Evolutionary conservation across 1,284 basidiomycete species (phyloP), one percentile per base, ranked within the genome.

Genomic region (Rhodotorula mucilaginosa): DNA sequence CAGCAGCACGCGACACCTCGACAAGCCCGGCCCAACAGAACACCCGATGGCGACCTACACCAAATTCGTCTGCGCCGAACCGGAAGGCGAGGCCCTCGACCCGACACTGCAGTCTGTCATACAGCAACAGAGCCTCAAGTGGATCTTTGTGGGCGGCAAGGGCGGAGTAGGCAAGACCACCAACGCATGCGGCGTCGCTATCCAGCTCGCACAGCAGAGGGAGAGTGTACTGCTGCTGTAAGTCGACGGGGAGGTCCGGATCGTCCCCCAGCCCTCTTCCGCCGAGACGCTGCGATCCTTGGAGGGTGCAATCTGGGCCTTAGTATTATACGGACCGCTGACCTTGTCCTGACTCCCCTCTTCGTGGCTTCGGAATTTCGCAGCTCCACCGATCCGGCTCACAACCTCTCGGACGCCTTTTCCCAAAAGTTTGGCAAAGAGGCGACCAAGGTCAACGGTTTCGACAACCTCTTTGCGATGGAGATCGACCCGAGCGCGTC

Each of bases 391-490:
- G 96, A 99, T 83, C 97, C 96, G 18, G 96, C 96, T 54, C 96
- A 99, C 84, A 99, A 99, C 82, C 85, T 99, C 54, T 97, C 95
- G 21, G 96, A 99, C 83, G 96, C 97, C 12, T 99, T 99, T 81
- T 92, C 93, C 18, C 96, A 99, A 81, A 99, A 99, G 84, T 99
- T 99, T 82, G 93, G 92, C 74, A 98, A 98, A 80, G 97, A 99
- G 81, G 96, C 96, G 48, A 99, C 95, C n/a, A 92, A 92, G 83
- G 97, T 99, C 66, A 98, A 97, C 79, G 96, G 97, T 7, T 98
- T 98, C 78, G 88, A 92, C 77, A 99, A 99, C 83, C 87, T 99
- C 56, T 96, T 83, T 79, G 96, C 97, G 0, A 99, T 99, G 96
- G 96, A 99, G 84, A 99, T 99, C 80, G 96, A 99, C 83, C 96